Evolutionary conservation across 768 basidiomycete genomes (phyloP), one percentile per base, ranked within the genome.

Genomic region (Trametes coccinea): DNA sequence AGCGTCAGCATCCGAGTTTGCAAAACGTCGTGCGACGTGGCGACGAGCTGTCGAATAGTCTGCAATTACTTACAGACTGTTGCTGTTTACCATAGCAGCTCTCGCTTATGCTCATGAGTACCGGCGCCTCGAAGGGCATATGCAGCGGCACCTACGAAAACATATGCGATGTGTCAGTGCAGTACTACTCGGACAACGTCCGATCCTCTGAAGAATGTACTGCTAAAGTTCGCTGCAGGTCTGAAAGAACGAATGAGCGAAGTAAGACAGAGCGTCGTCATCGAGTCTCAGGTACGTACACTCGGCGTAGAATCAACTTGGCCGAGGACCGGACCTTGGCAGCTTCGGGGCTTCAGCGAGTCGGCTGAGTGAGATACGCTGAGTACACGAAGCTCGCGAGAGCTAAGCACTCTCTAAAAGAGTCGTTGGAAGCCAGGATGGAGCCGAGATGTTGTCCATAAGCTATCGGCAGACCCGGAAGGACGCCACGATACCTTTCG

Each of bases 341-440:
- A 59, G 40, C 31, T 11, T 44, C 31, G 30, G 9, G 13, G 22
- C 57, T 11, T 11, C 5, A 4, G n/a, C 22, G 13, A 14, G 37
- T 16, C 27, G 10, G 56, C 56, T 58, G 47, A 58, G 39, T 33
- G 46, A 50, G 13, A n/a, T 2, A 3, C 22, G 56, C 47, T 50
- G 48, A 58, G 56, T 51, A 17, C 7, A 33, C 56, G 56, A 51
- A 58, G 39, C 49, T 43, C 56, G 3, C 41, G 13, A 13, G 10
- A 13, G 13, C 41, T n/a, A 16, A 13, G 14, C 8, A 8, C 8
- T 6, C 41, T n/a, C 41, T 14, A n/a, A 16, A 16, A 5, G 34
- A 37, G 34, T 37, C 34, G 34, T 11, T 37, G 34, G 34, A 37
- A 5, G 11, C 11, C 34, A 37, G 34, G 5, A 43, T 8, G 14